Conservation (phyloP, 164 flowering plant species). For the Tetrastigma voinierianum region DNA sequence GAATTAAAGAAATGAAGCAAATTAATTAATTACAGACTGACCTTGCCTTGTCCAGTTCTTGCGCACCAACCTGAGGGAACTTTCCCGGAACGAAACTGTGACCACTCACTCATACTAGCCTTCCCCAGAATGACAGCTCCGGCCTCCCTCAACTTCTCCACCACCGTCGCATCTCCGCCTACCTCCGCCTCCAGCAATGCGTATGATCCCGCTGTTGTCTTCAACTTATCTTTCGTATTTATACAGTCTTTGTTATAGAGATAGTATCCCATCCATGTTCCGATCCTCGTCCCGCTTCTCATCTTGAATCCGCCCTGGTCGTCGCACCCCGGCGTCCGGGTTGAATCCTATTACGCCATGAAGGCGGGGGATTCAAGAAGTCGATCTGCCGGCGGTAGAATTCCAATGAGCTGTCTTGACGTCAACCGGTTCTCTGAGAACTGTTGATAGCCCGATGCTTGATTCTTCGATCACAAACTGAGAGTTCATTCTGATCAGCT, state of each 20-base stretch:
- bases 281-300: neutral
- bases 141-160: slow-evolving; percentile 27
- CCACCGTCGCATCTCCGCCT: slow-evolving; percentile 31
- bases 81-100: neutral
- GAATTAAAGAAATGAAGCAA: too few relatives aligned
- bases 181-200: slow-evolving; percentile 35
- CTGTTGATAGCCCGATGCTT: slow-evolving; percentile 26
- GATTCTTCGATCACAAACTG: slow-evolving; percentile 31
- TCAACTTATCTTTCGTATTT: slow-evolving; percentile 26
- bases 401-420: slow-evolving; percentile 35
- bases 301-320: slow-evolving; percentile 33
- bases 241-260: slow-evolving; percentile 32
- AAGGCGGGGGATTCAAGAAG: slow-evolving; percentile 34
- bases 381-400: slow-evolving; percentile 31
- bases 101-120: slow-evolving; percentile 32
- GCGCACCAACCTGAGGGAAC: slow-evolving; percentile 32
- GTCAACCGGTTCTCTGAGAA: slow-evolving; percentile 37
- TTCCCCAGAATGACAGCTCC: slow-evolving; percentile 46
- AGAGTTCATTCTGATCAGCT: too few relatives aligned
- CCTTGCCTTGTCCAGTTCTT: slow-evolving; percentile 31
- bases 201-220: slow-evolving; percentile 32
- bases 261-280: slow-evolving; percentile 30
- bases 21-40: slow-evolving; percentile 5
- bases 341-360: slow-evolving; percentile 41
- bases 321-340: slow-evolving; percentile 35